Conservation (phyloP, 441 rosid species). For the Sinapis alba region DNA sequence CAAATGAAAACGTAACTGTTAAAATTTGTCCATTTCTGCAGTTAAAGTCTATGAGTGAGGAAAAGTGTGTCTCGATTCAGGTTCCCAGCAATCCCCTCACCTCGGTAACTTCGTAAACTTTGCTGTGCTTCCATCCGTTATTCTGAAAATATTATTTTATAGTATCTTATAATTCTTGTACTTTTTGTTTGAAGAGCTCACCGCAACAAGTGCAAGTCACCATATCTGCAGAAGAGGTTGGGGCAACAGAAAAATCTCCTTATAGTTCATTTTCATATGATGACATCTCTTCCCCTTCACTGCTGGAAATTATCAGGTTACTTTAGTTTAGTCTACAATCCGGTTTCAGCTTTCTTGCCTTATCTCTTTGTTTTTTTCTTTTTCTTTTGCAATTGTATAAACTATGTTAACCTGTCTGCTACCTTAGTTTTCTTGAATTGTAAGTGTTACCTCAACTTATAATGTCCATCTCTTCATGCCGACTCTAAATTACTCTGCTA, state of each 20-base stretch:
- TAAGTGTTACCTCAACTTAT: conserved; percentile 8
- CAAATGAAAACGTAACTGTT: neutral
- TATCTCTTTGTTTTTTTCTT: neutral
- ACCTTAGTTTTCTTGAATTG: conserved; percentile 11
- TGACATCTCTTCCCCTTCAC: conserved; percentile 73
- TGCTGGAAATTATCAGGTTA: conserved; percentile 82
- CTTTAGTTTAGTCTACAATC: conserved; percentile 40
- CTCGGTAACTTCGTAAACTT: conserved; percentile 48
- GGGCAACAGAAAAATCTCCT: conserved; percentile 83
- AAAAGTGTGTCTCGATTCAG: conserved; percentile 72
- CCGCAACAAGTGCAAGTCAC: conserved; percentile 68
- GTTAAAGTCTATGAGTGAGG: conserved; percentile 68
- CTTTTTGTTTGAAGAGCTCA: conserved; percentile 53
- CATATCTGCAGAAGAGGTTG: conserved; percentile 88
- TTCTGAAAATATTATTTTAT: conserved; percentile 17
- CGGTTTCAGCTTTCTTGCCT: conserved; percentile 11
- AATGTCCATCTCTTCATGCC: conserved; percentile 5
- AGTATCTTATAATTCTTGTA: conserved; percentile 20
- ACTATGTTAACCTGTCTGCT: conserved; percentile 5
- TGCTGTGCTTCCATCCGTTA: conserved; percentile 35
- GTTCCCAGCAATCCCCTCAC: conserved; percentile 61
- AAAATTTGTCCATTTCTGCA: conserved; percentile 45
- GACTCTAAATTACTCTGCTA: conserved; percentile 20
- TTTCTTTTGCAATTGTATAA: neutral
- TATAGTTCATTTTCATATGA: conserved; percentile 70